Base-by-base conservation (phyloP, 2,329 filamentous ascomycete species). In the Talaromyces sp. region DNA sequence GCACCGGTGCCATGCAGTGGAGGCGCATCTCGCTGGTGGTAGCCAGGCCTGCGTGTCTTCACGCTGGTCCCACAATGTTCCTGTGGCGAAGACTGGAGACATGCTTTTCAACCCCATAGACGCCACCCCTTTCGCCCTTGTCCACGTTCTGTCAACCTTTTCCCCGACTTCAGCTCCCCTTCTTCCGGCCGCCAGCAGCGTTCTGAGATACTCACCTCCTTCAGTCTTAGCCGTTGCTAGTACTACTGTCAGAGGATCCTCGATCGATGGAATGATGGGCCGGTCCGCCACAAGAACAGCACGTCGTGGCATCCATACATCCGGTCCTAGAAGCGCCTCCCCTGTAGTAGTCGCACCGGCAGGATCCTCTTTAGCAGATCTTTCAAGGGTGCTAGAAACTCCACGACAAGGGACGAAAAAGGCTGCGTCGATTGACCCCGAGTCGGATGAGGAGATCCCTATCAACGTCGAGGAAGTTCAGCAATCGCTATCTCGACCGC, bases 401-500 rank as follows among this genome's bases (percentile, higher is more conserved):
- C 34, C 60, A 8, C 42, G 34, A 9, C 9, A 33, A n/a, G 7
- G 60, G 40, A 66, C 63, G 31, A 64, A 65, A 42, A 65, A 63
- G 8, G 69, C 72, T 18, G 65, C 60, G 10, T 57, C 66, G 14
- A 60, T 76, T 33, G 82, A 87, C 69, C 81, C 82, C 18, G 85
- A 87, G 70, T 82, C 76, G 1, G 82, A 85, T 18, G 81, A 76
- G 28, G 82, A 82, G 57, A 76, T 83, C 27, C 73, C 73, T 4
- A 78, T 80, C 9, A 82, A 85, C 28, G 79, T 83, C 47, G 82
- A 84, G 67, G 85, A 87, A 67, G 75, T 87, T 56, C 81, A 84
- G 65, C 81, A 83, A 67, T 85, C 86, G 23, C 68, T 84, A 28
- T 81, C 82, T 8, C 81, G 91, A 60, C 84, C 89, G 12, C 91